phyloP scores from a whole-genome alignment of 352 stramenopile genomes.

The Pythium brachiatum region DNA sequence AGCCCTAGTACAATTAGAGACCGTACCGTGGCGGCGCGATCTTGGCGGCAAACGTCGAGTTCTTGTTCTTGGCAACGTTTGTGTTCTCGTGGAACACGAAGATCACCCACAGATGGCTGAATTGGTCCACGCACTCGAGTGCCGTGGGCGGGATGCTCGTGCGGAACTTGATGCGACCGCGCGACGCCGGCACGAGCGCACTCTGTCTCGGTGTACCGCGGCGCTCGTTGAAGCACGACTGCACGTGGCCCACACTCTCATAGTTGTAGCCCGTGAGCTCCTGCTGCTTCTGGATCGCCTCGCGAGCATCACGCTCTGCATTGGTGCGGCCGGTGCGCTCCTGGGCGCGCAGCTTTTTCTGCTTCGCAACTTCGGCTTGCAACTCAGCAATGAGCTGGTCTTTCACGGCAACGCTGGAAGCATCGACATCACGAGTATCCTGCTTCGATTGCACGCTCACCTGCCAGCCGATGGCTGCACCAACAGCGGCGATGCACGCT shows the following conservation, averaged over 20 bases:
- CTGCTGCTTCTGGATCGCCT: conserved; percentile 63
- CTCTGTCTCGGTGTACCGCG: conserved; percentile 84
- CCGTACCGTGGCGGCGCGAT: conserved; percentile 70
- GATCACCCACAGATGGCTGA: conserved; percentile 89
- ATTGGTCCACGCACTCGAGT: conserved; percentile 82
- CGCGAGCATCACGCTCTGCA: conserved; percentile 60
- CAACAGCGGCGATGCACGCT: conserved; percentile 17
- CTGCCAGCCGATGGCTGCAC: conserved; percentile 23
- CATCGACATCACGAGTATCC: not conserved
- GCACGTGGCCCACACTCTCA: conserved; percentile 63
- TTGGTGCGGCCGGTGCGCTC: conserved; percentile 73
- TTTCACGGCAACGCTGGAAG: conserved; percentile 7
- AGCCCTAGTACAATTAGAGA: not conserved
- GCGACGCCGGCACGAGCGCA: conserved; percentile 57
- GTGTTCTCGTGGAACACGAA: conserved; percentile 93
- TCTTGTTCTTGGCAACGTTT: conserved; percentile 55
- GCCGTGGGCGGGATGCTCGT: conserved; percentile 66
- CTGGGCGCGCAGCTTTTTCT: conserved; percentile 69
- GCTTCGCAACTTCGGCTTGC: conserved; percentile 59
- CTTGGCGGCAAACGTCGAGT: conserved; percentile 72
- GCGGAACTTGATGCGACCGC: conserved; percentile 74
- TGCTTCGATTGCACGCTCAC: not conserved
- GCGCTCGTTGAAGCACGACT: conserved; percentile 87
- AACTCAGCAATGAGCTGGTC: conserved; percentile 46
- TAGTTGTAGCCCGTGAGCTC: conserved; percentile 66